Base-by-base conservation (phyloP, 305 asterid genomes). In the Fraxinus platypoda region DNA sequence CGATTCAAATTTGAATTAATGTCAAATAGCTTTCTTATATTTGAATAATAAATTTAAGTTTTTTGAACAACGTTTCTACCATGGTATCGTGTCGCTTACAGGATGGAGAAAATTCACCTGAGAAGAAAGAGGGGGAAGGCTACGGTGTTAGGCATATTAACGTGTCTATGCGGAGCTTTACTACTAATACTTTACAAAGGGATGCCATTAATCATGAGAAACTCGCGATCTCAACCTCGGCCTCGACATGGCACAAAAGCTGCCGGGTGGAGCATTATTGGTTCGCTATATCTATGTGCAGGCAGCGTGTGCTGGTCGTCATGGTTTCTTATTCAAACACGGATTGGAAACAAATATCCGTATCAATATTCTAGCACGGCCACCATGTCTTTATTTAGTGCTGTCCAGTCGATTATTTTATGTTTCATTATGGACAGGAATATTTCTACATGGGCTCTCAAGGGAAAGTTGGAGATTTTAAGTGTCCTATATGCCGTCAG, bases 291-390 rank as follows among this genome's bases (percentile, higher is more conserved):
- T 85, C 88, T 94, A 23, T 72, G 83, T 23, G 82, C 83, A 4
- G 95, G 93, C 43, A 87, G 91, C 84, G 6, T 90, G 3, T 79
- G 83, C 35, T 93, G 95, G 98, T 81, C 95, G n/a, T 93, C 94
- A 6, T 94, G 98, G 98, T 94, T 91, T 79, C 81, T 90, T n/a
- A 81, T 92, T 46, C 97, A 92, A 86, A 90, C 93, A 3, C 89
- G 77, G 66, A 85, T 93, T 13, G 95, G 97, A 34, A 82, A 86
- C 8, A 83, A 79, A 68, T 93, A 82, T 77, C 95, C 98, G 0
- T 87, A 87, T 57, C 86, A 79, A 31, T 94, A 93, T 81, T 87
- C 98, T 0, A 93, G 93, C 90, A 93, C 97, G 4, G 83, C 90
- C 17, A 89, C 90, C 34, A 85, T 92, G 94, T 91, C 93, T 59